Conservation (phyloP, 371 early-diverging fungal genomes). For the Parasitella parasitica region DNA sequence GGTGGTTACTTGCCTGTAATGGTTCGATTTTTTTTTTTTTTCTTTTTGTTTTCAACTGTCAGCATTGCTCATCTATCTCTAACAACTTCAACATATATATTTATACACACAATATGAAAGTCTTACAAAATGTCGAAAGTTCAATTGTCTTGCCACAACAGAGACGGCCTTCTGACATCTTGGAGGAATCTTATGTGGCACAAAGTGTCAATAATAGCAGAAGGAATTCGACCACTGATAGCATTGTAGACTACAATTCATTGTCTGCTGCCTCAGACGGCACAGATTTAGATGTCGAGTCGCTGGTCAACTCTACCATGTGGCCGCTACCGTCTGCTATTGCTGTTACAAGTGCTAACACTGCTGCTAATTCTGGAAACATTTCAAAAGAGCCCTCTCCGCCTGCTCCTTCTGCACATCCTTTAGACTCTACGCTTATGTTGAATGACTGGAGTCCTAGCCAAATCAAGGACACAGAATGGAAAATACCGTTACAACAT, state of each 20-base stretch:
- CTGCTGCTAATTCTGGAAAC: neutral
- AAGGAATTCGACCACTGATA: neutral
- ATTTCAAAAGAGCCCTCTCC: neutral
- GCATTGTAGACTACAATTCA: neutral
- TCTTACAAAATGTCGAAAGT: neutral
- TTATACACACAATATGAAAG: slow-evolving; percentile 1
- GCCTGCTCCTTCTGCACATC: neutral
- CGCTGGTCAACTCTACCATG: neutral
- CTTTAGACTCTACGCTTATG: neutral
- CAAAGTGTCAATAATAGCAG: neutral
- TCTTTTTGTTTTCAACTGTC: neutral
- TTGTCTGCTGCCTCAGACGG: neutral
- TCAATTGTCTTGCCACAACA: neutral
- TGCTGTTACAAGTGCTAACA: neutral
- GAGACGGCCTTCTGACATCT: neutral
- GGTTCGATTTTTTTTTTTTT: neutral
- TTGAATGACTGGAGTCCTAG: neutral
- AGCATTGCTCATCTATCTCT: too few relatives aligned
- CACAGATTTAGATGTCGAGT: neutral
- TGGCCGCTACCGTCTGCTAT: neutral
- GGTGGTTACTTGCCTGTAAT: neutral
- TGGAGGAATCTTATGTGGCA: slow-evolving; percentile 1
- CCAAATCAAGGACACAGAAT: neutral
- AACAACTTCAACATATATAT: too few relatives aligned
- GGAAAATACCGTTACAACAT: neutral